A percentile compares a stretch with the other conserved stretches of the same genome.
Evolutionary conservation across 1,139 yeast genomes (phyloP).

Genomic region (Hansenula sp.): DNA sequence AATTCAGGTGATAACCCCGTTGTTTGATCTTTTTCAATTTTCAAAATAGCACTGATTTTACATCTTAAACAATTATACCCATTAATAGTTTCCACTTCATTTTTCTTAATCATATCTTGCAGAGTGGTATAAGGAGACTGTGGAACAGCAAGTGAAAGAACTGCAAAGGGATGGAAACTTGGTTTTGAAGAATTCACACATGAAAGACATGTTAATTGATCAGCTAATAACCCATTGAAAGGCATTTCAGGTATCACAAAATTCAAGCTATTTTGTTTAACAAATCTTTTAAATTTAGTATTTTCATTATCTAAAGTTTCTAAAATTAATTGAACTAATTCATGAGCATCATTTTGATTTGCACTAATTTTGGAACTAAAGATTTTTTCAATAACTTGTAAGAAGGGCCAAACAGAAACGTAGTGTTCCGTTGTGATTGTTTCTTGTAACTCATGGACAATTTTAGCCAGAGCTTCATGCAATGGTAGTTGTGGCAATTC

Average conservation of each 20-base stretch:
- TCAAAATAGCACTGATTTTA: slow-evolving; percentile 47
- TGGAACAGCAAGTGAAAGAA: slow-evolving; percentile 75
- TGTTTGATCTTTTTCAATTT: slow-evolving; percentile 22
- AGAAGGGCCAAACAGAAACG: slow-evolving; percentile 73
- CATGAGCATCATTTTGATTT: slow-evolving; percentile 94
- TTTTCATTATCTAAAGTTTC: slow-evolving; percentile 77
- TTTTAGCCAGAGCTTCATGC: slow-evolving; percentile 53
- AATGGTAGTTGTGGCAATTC: slow-evolving; percentile 37
- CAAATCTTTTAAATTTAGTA: slow-evolving; percentile 36
- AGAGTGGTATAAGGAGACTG: slow-evolving; percentile 47
- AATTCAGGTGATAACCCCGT: slow-evolving; percentile 18
- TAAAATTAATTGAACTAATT: slow-evolving; percentile 71
- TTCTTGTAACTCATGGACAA: slow-evolving; percentile 59
- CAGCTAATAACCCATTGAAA: slow-evolving; percentile 62
- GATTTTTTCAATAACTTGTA: slow-evolving; percentile 71
- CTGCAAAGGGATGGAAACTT: slow-evolving; percentile 58
- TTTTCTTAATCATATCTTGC: slow-evolving; percentile 51
- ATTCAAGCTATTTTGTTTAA: slow-evolving; percentile 21
- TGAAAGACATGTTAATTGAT: slow-evolving; percentile 63
- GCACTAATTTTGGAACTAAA: slow-evolving; percentile 74
- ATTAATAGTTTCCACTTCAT: slow-evolving; percentile 66
- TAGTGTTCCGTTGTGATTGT: slow-evolving; percentile 50
- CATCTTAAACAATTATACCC: slow-evolving; percentile 81
- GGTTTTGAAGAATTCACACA: slow-evolving; percentile 67
- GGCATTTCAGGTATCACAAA: slow-evolving; percentile 57